Percentiles rank a stretch among this genome's conserved stretches.
Evolutionary conservation across 2,329 filamentous ascomycete genomes (phyloP).

Genomic region (Diaporthe sp.): DNA sequence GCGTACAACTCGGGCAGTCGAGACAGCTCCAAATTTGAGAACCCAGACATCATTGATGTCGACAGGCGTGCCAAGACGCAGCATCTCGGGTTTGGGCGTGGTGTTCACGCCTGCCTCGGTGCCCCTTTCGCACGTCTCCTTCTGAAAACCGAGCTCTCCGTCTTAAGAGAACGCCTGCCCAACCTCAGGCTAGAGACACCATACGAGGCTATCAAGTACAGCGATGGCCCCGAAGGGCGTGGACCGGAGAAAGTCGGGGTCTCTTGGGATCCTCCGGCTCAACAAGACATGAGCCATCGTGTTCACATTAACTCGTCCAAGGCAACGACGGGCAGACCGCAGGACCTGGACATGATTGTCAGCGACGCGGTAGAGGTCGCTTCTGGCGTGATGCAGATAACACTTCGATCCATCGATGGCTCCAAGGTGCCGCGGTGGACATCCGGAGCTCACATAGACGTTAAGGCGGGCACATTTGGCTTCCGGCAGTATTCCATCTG

Average conservation of each 20-base stretch:
- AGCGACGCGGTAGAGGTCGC: background rate
- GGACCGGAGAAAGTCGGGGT: background rate
- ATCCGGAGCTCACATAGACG: background rate
- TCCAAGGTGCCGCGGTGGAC: background rate
- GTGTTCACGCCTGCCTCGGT: background rate
- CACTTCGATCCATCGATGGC: background rate
- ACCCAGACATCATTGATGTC: background rate
- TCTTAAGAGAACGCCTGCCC: background rate
- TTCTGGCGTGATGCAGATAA: background rate
- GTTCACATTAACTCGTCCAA: background rate
- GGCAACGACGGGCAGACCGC: too few species aligned
- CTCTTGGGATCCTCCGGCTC: background rate
- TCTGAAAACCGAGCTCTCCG: background rate
- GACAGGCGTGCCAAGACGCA: background rate
- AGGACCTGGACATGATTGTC: background rate
- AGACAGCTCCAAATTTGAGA: background rate
- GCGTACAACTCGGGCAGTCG: slow-evolving; percentile 1
- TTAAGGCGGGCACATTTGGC: background rate
- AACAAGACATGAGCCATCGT: background rate
- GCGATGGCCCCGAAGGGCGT: background rate
- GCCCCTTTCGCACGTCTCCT: background rate
- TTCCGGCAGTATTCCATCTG: slow-evolving; percentile 7
- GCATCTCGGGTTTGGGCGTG: background rate
- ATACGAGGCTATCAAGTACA: background rate
- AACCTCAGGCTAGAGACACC: background rate